phyloP scores from a whole-genome alignment of 345 rosid species.

The Gossypium raimondii region DNA sequence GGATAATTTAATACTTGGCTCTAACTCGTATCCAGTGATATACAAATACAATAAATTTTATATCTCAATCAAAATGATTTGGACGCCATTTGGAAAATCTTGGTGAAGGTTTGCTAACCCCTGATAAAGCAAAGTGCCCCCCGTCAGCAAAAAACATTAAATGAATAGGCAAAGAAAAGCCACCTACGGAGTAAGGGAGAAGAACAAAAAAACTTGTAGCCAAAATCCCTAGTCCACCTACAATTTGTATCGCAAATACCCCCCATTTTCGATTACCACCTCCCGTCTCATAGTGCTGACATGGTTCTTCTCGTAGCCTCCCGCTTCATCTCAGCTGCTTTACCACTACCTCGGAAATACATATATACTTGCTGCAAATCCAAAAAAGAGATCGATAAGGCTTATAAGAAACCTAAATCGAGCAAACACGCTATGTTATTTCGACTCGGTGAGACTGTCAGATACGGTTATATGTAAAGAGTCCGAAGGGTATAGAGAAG shows the following conservation, averaged over 20 bases:
- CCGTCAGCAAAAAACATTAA: too few species aligned
- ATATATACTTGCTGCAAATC: conserved; percentile 85
- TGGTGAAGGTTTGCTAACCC: background rate
- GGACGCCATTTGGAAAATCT: background rate
- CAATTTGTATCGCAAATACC: background rate
- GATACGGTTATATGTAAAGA: background rate
- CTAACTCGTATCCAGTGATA: background rate
- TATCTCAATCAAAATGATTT: background rate
- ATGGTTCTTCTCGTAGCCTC: conserved; percentile 64
- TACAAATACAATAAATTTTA: background rate
- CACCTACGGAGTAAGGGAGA: background rate
- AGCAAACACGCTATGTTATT: too few species aligned
- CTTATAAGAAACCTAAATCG: background rate
- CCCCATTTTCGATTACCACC: background rate
- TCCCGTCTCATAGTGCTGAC: conserved; percentile 53
- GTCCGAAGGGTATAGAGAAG: background rate
- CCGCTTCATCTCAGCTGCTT: conserved; percentile 84
- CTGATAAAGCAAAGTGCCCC: background rate
- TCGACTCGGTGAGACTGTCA: background rate
- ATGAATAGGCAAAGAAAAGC: conserved; percentile 3
- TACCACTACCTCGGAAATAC: conserved; percentile 90
- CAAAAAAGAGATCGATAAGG: background rate
- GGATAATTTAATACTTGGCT: background rate
- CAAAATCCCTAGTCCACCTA: background rate
- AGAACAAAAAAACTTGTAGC: background rate